These are phyloP conservation scores for Cutaneotrichosporon arboriforme DNA, from an alignment of 1,284 basidiomycete genomes.

Conservation along the genomic window DNA sequence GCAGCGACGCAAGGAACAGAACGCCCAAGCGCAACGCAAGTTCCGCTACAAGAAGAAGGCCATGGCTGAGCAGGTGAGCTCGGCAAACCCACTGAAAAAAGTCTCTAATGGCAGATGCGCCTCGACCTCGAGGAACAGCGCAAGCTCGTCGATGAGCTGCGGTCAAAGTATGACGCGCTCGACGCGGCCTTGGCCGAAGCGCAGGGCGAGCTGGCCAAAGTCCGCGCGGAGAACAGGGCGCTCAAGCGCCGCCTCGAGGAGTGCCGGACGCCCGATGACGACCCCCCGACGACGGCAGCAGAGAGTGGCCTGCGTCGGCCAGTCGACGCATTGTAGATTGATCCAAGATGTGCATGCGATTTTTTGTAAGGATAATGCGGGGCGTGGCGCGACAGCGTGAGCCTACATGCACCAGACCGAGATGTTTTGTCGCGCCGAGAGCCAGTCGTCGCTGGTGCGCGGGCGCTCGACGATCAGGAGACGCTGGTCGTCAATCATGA, in stretches of 20 bases:
- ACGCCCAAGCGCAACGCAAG: slow-evolving; percentile 27
- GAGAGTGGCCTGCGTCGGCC: too few species aligned
- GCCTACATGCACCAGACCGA: slow-evolving; percentile 1
- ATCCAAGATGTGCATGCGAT: too few species aligned
- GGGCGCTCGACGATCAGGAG: neutral
- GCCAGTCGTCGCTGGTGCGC: neutral
- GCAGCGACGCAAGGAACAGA: slow-evolving; percentile 26
- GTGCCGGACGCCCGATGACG: too few species aligned
- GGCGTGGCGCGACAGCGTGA: too few species aligned
- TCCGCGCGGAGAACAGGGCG: neutral
- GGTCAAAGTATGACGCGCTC: neutral
- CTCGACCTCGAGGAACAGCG: slow-evolving; percentile 8
- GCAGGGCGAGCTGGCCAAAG: neutral
- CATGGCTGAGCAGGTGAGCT: slow-evolving; percentile 21
- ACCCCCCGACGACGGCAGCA: too few species aligned
- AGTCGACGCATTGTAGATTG: too few species aligned
- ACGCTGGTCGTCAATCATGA: slow-evolving; percentile 44
- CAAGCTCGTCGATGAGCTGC: neutral
- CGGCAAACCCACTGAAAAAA: too few species aligned
- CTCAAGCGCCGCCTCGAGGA: neutral
- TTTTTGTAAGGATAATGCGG: too few species aligned
- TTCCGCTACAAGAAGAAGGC: slow-evolving; percentile 28
- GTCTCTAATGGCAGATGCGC: slow-evolving; percentile 7
- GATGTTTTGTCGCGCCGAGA: neutral
- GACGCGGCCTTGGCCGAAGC: neutral